Percentiles rank a stretch among this genome's conserved stretches.
phyloP scores from a whole-genome alignment of 768 basidiomycete species.

The Lentinula boryana region DNA sequence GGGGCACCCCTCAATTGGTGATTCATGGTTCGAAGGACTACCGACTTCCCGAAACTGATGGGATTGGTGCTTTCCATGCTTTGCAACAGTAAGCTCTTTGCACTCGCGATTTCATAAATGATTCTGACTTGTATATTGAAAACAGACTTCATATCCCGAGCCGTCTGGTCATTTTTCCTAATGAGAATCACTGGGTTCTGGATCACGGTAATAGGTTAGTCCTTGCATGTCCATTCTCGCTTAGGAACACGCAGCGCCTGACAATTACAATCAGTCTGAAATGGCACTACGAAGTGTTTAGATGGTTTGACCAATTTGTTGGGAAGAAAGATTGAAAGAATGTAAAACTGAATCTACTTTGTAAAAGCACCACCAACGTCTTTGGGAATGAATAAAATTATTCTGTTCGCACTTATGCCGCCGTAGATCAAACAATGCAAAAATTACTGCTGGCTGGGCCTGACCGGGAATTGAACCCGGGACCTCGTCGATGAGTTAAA shows the following conservation, averaged over 20 bases:
- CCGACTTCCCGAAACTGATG: slow-evolving; percentile 79
- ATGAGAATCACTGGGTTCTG: slow-evolving; percentile 92
- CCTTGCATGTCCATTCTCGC: not conserved
- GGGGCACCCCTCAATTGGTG: slow-evolving; percentile 80
- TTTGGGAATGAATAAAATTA: no score
- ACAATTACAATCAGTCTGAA: slow-evolving; percentile 51
- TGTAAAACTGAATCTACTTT: no score
- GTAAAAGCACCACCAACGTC: no score
- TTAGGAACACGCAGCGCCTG: not conserved
- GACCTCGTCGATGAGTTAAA: not conserved
- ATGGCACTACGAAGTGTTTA: slow-evolving; percentile 94
- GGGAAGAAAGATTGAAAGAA: slow-evolving; percentile 24
- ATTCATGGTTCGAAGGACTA: slow-evolving; percentile 90
- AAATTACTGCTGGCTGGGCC: no score
- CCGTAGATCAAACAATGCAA: not conserved
- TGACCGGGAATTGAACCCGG: not conserved
- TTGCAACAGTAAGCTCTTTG: slow-evolving; percentile 64
- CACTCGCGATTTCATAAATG: not conserved
- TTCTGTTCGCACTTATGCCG: no score
- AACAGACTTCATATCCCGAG: slow-evolving; percentile 64
- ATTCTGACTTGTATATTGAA: not conserved
- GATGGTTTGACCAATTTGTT: slow-evolving; percentile 76
- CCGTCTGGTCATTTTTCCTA: slow-evolving; percentile 78
- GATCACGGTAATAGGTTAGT: slow-evolving; percentile 69
- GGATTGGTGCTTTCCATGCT: slow-evolving; percentile 81